A percentile compares a stretch with the other conserved stretches of the same genome.
Conservation (phyloP, 2,329 filamentous ascomycete species). For the Fusarium sp. region DNA sequence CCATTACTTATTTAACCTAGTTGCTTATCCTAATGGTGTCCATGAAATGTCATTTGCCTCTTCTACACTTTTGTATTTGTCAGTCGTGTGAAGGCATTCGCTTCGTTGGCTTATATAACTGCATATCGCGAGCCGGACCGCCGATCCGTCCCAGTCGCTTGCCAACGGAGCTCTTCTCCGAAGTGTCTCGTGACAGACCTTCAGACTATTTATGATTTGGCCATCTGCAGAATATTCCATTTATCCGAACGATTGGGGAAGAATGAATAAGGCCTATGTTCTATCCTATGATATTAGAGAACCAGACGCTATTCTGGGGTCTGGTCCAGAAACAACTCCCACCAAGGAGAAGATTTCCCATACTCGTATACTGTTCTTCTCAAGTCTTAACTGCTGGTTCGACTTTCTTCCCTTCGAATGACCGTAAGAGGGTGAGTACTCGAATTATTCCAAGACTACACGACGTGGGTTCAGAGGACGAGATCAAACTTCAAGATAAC, state of each 20-base stretch:
- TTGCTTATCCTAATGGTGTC: neutral
- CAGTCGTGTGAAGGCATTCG: neutral
- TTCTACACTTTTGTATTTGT: slow-evolving; percentile 8
- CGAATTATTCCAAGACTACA: neutral
- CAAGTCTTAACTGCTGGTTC: neutral
- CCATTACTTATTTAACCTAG: slow-evolving; percentile 4
- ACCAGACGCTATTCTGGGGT: neutral
- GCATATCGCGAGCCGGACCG: slow-evolving; percentile 11
- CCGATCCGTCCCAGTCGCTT: slow-evolving; percentile 21
- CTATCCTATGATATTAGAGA: slow-evolving; percentile 11
- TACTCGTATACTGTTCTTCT: neutral
- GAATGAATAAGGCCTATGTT: neutral
- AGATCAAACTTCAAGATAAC: neutral
- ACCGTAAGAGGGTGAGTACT: neutral
- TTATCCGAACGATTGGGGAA: neutral
- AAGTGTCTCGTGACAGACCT: neutral
- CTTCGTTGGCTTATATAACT: slow-evolving; percentile 4
- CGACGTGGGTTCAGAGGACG: neutral
- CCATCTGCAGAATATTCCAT: neutral
- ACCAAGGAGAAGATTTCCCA: neutral
- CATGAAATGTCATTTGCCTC: slow-evolving; percentile 4
- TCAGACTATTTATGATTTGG: neutral
- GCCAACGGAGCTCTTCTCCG: neutral
- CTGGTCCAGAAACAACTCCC: neutral
- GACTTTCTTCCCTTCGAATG: neutral